Conservation (phyloP, 352 stramenopile genomes). For the Pythium graminicola region DNA sequence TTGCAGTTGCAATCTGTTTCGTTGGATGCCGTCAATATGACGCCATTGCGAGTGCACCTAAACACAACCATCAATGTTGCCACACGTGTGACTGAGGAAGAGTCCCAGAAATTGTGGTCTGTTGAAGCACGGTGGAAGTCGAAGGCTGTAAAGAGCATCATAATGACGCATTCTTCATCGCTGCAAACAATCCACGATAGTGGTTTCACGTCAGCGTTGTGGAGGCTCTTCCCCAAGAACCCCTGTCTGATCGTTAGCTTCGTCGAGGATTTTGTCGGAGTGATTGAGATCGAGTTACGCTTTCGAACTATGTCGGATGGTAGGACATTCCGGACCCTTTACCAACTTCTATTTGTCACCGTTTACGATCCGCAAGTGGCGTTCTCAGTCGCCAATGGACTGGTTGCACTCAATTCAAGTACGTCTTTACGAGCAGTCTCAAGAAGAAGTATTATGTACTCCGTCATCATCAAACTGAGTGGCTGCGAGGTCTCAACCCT, state of each 20-base stretch:
- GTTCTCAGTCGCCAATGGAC: slow-evolving; percentile 10
- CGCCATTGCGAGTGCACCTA: slow-evolving; percentile 3
- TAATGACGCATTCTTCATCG: slow-evolving; percentile 13
- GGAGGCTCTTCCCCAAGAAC: slow-evolving; percentile 7
- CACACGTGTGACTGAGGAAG: neutral
- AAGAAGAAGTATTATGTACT: neutral
- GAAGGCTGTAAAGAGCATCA: neutral
- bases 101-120: slow-evolving; percentile 9
- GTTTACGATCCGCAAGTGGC: slow-evolving; percentile 4
- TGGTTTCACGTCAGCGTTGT: slow-evolving; percentile 1
- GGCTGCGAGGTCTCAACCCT: slow-evolving; percentile 1
- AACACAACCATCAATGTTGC: slow-evolving; percentile 7
- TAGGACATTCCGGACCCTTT: neutral
- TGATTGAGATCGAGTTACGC: neutral
- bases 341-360: neutral
- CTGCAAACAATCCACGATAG: neutral
- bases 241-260: slow-evolving; percentile 8
- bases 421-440: neutral
- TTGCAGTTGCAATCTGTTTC: too few relatives aligned
- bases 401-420: slow-evolving; percentile 1
- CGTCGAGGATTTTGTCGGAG: neutral
- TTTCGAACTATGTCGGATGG: slow-evolving; percentile 1
- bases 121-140: slow-evolving; percentile 8
- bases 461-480: slow-evolving; percentile 2
- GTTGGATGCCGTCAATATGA: neutral